Evolutionary conservation across 345 rosid species (phyloP).

Genomic region (Hypericum androsaemum): DNA sequence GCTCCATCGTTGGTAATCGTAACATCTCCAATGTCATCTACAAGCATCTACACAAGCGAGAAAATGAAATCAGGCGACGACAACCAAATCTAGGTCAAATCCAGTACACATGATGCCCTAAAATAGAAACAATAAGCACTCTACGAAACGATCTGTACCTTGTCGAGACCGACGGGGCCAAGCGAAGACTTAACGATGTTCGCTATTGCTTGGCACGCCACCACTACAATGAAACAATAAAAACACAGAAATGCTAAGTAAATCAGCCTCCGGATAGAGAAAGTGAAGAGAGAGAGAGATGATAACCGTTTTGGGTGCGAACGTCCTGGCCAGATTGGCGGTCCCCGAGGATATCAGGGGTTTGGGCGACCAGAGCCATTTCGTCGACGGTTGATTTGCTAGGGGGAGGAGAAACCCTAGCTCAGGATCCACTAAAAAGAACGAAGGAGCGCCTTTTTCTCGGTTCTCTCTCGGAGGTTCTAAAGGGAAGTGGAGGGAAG

Average conservation of each 20-base stretch:
- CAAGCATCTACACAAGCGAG: slow-evolving; percentile 55
- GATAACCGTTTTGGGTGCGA: slow-evolving; percentile 81
- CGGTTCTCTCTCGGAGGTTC: too few species aligned
- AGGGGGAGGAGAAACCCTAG: slow-evolving; percentile 18
- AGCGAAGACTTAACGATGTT: slow-evolving; percentile 93
- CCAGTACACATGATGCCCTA: neutral
- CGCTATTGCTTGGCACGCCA: slow-evolving; percentile 94
- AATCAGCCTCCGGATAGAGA: neutral
- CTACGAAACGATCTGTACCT: slow-evolving; percentile 28
- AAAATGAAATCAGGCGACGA: neutral
- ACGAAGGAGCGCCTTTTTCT: neutral
- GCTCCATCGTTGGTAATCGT: slow-evolving; percentile 96
- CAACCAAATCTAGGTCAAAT: neutral
- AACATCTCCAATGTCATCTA: slow-evolving; percentile 93
- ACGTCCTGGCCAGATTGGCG: slow-evolving; percentile 94
- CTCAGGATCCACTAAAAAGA: slow-evolving; percentile 1
- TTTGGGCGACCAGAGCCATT: slow-evolving; percentile 54
- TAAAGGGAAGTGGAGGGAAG: too few species aligned
- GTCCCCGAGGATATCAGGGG: slow-evolving; percentile 83
- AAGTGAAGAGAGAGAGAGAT: neutral
- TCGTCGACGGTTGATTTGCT: neutral
- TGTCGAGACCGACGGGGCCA: slow-evolving; percentile 97
- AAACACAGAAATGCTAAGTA: neutral
- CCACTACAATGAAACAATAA: slow-evolving; percentile 27
- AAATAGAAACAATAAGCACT: neutral